Evolutionary conservation across 352 stramenopile species (phyloP).

Genomic region (Pythium dissotocum): DNA sequence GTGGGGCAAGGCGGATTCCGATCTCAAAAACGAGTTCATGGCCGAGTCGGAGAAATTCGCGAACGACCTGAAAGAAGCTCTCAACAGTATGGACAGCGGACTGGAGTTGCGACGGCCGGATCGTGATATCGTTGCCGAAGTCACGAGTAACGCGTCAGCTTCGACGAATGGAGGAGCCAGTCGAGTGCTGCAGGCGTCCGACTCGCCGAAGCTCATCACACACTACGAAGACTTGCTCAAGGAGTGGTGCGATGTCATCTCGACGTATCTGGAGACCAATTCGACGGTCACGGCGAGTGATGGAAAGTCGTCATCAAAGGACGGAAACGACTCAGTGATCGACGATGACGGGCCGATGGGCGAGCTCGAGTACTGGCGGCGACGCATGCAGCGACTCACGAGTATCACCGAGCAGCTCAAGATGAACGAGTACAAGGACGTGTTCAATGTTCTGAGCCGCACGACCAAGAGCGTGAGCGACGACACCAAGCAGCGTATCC

Average conservation of each 20-base stretch:
- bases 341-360: slow-evolving; percentile 93
- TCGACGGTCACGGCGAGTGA: slow-evolving; percentile 49
- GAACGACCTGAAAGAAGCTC: slow-evolving; percentile 92
- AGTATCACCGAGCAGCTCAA: slow-evolving; percentile 99
- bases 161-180: slow-evolving; percentile 42
- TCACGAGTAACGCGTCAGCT: slow-evolving; percentile 36
- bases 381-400: slow-evolving; percentile 97
- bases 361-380: slow-evolving; percentile 97
- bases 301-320: slow-evolving; percentile 30
- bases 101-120: slow-evolving; percentile 91
- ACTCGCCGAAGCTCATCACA: slow-evolving; percentile 90
- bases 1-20: slow-evolving; percentile 94
- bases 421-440: slow-evolving; percentile 95
- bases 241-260: slow-evolving; percentile 97
- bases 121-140: slow-evolving; percentile 68
- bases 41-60: slow-evolving; percentile 95
- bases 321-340: slow-evolving; percentile 58
- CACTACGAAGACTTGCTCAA: slow-evolving; percentile 96
- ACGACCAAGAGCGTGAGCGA: slow-evolving; percentile 86
- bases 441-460: slow-evolving; percentile 91
- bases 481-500: slow-evolving; percentile 92
- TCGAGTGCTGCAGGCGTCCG: slow-evolving; percentile 65
- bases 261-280: slow-evolving; percentile 92
- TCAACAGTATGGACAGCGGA: slow-evolving; percentile 95
- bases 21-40: slow-evolving; percentile 93